Conservation (phyloP, 805 yeast species). For the Teunomyces funiuensis region DNA sequence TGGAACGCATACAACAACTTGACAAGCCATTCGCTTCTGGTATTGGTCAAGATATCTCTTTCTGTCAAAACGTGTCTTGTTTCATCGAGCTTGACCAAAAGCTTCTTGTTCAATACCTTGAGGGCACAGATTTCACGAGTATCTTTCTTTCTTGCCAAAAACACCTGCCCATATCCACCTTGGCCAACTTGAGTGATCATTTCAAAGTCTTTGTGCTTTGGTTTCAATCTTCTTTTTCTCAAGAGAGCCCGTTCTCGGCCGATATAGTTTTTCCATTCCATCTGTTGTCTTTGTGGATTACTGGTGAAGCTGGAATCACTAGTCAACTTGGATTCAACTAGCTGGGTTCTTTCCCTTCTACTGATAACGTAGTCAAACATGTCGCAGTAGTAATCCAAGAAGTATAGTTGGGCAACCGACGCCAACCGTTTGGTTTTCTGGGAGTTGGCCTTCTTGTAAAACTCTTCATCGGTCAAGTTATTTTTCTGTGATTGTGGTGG, state of each 20-base stretch:
- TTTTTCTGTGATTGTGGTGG: slow-evolving; percentile 18
- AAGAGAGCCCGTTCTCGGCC: slow-evolving; percentile 82
- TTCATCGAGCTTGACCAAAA: slow-evolving; percentile 86
- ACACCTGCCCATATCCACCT: slow-evolving; percentile 99
- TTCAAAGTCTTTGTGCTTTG: slow-evolving; percentile 92
- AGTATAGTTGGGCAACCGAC: slow-evolving; percentile 90
- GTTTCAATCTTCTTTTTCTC: slow-evolving; percentile 86
- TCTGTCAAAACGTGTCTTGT: slow-evolving; percentile 95
- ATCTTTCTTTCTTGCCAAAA: slow-evolving; percentile 88
- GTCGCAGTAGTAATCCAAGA: slow-evolving; percentile 93
- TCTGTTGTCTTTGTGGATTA: slow-evolving; percentile 35
- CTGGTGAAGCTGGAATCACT: slow-evolving; percentile 45
- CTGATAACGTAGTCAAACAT: slow-evolving; percentile 88
- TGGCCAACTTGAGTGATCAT: slow-evolving; percentile 98
- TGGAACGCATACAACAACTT: slow-evolving; percentile 93
- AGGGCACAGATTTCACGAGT: slow-evolving; percentile 94
- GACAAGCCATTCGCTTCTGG: slow-evolving; percentile 94
- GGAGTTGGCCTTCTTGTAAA: slow-evolving; percentile 57
- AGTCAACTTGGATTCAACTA: slow-evolving; percentile 61
- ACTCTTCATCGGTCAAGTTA: slow-evolving; percentile 41
- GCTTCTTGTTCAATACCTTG: slow-evolving; percentile 83
- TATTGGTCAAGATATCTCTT: slow-evolving; percentile 93
- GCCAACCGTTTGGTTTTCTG: slow-evolving; percentile 83
- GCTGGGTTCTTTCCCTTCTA: slow-evolving; percentile 77
- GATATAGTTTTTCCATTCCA: slow-evolving; percentile 71